phyloP scores from a whole-genome alignment of 139 green algal genomes.

The Trebouxia sp. region DNA sequence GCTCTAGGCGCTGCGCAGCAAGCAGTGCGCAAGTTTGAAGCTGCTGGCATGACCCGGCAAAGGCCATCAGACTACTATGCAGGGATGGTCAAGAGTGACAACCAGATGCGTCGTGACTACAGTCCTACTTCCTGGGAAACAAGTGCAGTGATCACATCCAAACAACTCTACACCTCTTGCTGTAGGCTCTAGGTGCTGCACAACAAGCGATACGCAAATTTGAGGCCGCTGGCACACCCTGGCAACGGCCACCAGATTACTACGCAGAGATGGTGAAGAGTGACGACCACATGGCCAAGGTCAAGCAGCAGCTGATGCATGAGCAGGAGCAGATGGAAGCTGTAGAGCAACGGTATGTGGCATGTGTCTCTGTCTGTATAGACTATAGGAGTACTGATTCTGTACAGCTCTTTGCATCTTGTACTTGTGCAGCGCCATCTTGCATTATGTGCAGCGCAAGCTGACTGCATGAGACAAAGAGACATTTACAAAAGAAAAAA shows the following conservation, averaged over 20 bases:
- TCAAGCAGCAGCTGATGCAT: conserved; percentile 88
- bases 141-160: no score
- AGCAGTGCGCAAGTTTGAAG: conserved; percentile 75
- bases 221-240: conserved; percentile 63
- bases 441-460: no score
- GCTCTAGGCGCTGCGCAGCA: conserved; percentile 49
- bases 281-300: conserved; percentile 92
- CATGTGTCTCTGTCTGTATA: background rate
- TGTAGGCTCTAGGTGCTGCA: conserved; percentile 71
- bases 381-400: background rate
- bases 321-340: conserved; percentile 82
- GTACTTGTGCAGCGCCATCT: no score
- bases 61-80: conserved; percentile 94
- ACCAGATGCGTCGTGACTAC: no score
- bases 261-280: conserved; percentile 98
- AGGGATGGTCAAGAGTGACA: conserved; percentile 97
- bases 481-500: no score
- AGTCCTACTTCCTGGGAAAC: no score
- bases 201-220: conserved; percentile 72
- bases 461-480: no score
- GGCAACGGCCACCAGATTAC: conserved; percentile 90
- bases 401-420: no score
- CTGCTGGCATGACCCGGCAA: conserved; percentile 65
- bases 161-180: no score
- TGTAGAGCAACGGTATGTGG: conserved; percentile 67